Conservation (phyloP, 768 basidiomycete species). For the Boletellus ananiceps region DNA sequence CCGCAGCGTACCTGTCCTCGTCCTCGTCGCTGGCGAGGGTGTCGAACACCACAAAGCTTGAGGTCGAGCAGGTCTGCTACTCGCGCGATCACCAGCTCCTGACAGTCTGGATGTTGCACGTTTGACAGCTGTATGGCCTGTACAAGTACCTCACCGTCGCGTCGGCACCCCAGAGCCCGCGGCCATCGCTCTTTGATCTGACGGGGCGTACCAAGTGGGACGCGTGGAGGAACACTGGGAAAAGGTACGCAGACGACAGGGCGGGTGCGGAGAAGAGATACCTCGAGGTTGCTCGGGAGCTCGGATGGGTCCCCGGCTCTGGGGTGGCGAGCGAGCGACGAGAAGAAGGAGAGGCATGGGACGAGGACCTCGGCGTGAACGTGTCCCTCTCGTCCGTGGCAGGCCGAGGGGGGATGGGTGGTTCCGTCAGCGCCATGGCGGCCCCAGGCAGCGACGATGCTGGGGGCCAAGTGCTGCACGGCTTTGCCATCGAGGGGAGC, state of each 20-base stretch:
- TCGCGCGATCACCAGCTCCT: conserved; percentile 13
- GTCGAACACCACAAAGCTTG: conserved; percentile 63
- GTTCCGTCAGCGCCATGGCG: conserved; percentile 57
- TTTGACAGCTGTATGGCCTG: conserved; percentile 72
- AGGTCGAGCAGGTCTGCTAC: conserved; percentile 47
- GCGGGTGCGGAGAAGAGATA: conserved; percentile 60
- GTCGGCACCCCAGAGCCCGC: conserved; percentile 46
- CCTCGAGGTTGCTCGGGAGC: conserved; percentile 56
- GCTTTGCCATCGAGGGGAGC: conserved; percentile 58
- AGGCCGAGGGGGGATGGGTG: conserved; percentile 46
- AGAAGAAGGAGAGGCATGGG: conserved; percentile 38
- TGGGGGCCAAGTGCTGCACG: conserved; percentile 49
- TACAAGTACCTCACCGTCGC: conserved; percentile 74
- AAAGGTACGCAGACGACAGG: conserved; percentile 40
- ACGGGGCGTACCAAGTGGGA: conserved; percentile 85
- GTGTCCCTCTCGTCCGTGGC: conserved; percentile 21
- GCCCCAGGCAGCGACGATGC: conserved; percentile 38
- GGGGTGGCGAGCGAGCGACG: conserved; percentile 4
- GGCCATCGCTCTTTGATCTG: conserved; percentile 76
- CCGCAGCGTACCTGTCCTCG: conserved; percentile 57
- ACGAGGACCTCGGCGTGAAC: conserved; percentile 35
- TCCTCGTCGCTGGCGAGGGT: conserved; percentile 42
- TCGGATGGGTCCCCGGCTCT: conserved; percentile 60
- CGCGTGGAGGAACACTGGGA: conserved; percentile 59
- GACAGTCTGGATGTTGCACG: conserved; percentile 22